Evolutionary conservation across 2,329 filamentous ascomycete genomes (phyloP).

Genomic region (Myriangium duriaei): DNA sequence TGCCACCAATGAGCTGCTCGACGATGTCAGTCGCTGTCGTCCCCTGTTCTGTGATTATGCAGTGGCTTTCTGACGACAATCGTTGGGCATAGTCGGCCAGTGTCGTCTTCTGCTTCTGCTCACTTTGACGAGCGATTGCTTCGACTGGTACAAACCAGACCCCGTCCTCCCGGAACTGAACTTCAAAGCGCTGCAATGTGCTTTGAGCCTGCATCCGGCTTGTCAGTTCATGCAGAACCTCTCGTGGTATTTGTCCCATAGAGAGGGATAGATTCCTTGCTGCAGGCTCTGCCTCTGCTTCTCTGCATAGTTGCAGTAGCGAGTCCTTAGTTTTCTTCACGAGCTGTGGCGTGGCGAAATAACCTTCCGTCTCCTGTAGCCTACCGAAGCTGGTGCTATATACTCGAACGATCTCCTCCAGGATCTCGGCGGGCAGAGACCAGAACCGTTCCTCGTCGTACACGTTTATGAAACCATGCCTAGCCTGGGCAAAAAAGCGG

Average conservation of each 20-base stretch:
- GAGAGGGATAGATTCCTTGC: not conserved
- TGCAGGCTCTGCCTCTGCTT: not conserved
- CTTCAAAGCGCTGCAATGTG: not conserved
- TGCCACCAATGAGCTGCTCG: not conserved
- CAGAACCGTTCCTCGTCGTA: not conserved
- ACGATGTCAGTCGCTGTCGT: not conserved
- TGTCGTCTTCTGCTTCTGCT: not conserved
- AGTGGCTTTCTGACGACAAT: not conserved
- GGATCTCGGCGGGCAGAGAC: not conserved
- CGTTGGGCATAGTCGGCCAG: not conserved
- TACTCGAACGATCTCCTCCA: not conserved
- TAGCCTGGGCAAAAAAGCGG: constrained; percentile 1
- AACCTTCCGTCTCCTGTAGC: not conserved
- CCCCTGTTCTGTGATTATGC: not conserved
- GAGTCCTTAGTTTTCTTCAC: not conserved
- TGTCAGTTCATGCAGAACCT: not conserved
- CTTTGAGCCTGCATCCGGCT: not conserved
- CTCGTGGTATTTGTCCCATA: not conserved
- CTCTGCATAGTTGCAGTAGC: not conserved
- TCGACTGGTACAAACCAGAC: not conserved
- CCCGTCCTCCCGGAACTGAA: not conserved
- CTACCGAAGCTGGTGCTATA: not conserved
- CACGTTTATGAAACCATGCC: not conserved
- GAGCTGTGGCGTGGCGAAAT: not conserved
- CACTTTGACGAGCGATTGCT: not conserved